Evolutionary conservation across 345 rosid genomes (phyloP), one percentile per base, ranked within the genome.

Genomic region (Microcos paniculata): DNA sequence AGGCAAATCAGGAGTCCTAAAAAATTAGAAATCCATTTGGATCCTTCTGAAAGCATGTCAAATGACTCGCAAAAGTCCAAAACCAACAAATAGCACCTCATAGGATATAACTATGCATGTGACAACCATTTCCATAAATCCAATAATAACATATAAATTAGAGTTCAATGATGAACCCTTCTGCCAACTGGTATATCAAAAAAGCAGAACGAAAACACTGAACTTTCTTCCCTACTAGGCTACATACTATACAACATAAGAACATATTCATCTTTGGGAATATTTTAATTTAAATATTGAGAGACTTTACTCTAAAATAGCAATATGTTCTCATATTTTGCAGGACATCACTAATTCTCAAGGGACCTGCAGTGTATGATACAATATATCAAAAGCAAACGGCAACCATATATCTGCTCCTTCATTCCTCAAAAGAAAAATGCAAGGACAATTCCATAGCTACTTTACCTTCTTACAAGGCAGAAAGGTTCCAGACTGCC

Each of bases 401-500:
- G 65, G 40, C 65, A 61, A 61, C 40, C 65, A 61, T 6, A 61
- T 15, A 9, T 19, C 5, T 30, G 40, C 40, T 61, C 40, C 2
- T 59, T 31, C 23, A 30, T 31, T 61, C 64, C 40, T 28, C 6
- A 8, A 59, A 15, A 28, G 19, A 6, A 0, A 51, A 26, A 66
- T 42, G 43, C 51, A 13, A 46, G 13, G 24, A 63, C n/a, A 62
- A 35, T 45, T n/a, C 23, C 68, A 38, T 74, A 74, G 52, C 51
- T 23, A 73, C 82, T 59, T 45, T 69, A 93, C 99, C 96, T 96
- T 96, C 86, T 84, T 97, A 80, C 99, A 96, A 12, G 98, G 95
- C 26, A 91, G 76, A 81, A 85, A 92, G 46, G 95, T 88, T 71
- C 94, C 92, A 65, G 86, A 86, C 82, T 93, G 97, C 53, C 87